A percentile compares a stretch with the other conserved stretches of the same genome.
These are phyloP conservation scores for Myrica gale DNA, from an alignment of 306 rosid genomes.

Conservation along the genomic window DNA sequence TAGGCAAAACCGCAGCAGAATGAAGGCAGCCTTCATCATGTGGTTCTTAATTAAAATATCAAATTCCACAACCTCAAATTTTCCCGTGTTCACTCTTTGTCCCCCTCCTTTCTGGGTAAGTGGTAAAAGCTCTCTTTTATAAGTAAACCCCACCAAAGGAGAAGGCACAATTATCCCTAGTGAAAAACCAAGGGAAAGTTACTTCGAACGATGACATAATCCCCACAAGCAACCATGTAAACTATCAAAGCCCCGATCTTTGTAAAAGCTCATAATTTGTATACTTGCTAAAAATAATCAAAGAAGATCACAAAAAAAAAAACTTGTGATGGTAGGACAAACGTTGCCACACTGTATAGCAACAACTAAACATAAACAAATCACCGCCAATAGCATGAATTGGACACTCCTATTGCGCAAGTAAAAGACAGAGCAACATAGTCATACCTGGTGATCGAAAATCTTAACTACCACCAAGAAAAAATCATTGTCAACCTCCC, in stretches of 20 bases:
- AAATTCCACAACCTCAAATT: neutral
- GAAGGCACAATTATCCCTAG: neutral
- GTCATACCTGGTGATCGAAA: constrained; percentile 75
- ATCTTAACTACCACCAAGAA: constrained; percentile 94
- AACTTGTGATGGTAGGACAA: neutral
- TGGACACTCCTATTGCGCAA: neutral
- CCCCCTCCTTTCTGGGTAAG: neutral
- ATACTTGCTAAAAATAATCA: neutral
- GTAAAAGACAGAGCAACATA: neutral
- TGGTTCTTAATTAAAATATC: neutral
- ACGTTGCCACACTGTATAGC: neutral
- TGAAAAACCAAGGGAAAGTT: neutral
- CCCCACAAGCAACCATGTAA: neutral
- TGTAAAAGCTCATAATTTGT: neutral
- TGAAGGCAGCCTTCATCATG: neutral
- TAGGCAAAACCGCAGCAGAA: neutral
- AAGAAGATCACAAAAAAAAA: neutral
- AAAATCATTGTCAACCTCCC: constrained; percentile 92
- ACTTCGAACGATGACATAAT: neutral
- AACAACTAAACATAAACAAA: neutral
- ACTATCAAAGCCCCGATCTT: neutral
- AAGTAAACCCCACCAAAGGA: neutral
- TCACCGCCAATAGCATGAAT: neutral
- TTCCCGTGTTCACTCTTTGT: neutral
- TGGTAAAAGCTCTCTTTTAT: neutral